Conservation (phyloP, 257 asterid genomes). For the Eustoma russellianum region DNA sequence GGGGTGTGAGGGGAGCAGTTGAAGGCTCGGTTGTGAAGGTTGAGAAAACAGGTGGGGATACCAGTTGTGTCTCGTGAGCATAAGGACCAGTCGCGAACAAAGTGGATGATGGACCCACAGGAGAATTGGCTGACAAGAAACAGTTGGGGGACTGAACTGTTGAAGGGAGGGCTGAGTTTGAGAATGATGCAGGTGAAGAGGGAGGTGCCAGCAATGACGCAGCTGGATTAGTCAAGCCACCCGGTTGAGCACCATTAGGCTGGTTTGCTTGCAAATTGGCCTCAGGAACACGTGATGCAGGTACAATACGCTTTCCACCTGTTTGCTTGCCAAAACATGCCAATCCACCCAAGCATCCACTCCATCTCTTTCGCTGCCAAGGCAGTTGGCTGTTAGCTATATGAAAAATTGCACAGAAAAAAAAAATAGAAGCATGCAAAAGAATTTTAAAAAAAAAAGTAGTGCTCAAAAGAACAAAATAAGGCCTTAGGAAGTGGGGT, state of each 20-base stretch:
- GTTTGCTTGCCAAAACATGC: slow-evolving; percentile 72
- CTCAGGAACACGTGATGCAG: slow-evolving; percentile 67
- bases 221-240: slow-evolving; percentile 56
- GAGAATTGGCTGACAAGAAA: slow-evolving; percentile 68
- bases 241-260: slow-evolving; percentile 52
- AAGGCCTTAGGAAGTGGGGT: too few species aligned
- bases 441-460: background rate
- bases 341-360: slow-evolving; percentile 66
- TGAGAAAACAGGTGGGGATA: slow-evolving; percentile 85
- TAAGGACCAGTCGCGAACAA: slow-evolving; percentile 81
- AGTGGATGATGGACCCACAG: slow-evolving; percentile 56
- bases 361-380: slow-evolving; percentile 80
- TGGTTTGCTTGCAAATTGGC: slow-evolving; percentile 40
- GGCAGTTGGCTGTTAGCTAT: slow-evolving; percentile 15
- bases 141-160: slow-evolving; percentile 77
- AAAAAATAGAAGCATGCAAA: background rate
- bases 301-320: slow-evolving; percentile 75
- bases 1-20: slow-evolving; percentile 84
- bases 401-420: too few species aligned
- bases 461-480: too few species aligned
- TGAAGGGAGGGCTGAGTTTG: slow-evolving; percentile 64
- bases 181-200: slow-evolving; percentile 79
- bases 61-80: slow-evolving; percentile 76
- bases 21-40: slow-evolving; percentile 88
- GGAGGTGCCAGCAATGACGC: slow-evolving; percentile 69